phyloP scores from a whole-genome alignment of 192 early-diverging fungal genomes.

The Mortierella hygrophila region DNA sequence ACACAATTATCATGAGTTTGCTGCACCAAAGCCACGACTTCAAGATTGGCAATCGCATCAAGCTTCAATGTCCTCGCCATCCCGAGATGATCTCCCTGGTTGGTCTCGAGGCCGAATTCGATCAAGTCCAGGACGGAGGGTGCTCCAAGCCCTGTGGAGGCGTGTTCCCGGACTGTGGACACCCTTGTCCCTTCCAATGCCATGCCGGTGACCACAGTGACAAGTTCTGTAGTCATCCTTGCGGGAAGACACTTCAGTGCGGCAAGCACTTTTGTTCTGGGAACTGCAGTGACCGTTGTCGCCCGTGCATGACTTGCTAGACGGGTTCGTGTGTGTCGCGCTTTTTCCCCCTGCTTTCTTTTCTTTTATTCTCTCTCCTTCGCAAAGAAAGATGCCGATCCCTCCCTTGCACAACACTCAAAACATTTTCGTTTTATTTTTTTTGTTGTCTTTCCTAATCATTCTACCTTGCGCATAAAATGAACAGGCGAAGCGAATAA shows the following conservation, averaged over 20 bases:
- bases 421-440: no score
- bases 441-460: background rate
- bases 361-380: no score
- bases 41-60: conserved; percentile 59
- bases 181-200: conserved; percentile 44
- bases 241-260: conserved; percentile 23
- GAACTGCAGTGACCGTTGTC: conserved; percentile 33
- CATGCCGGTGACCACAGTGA: conserved; percentile 27
- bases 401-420: no score
- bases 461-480: background rate
- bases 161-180: conserved; percentile 46
- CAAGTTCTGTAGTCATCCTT: conserved; percentile 29
- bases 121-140: conserved; percentile 60
- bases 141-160: conserved; percentile 56
- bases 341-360: background rate
- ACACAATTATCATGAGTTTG: conserved; percentile 55
- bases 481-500: background rate
- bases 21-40: background rate
- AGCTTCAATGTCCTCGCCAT: conserved; percentile 56
- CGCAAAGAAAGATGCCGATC: no score
- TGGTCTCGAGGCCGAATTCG: conserved; percentile 61
- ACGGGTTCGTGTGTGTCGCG: background rate
- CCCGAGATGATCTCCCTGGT: conserved; percentile 47
- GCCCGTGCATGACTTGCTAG: conserved; percentile 17
- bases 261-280: conserved; percentile 27